Evolutionary conservation across 2,329 filamentous ascomycete species (phyloP).

Genomic region (Aspergillus udagawae): DNA sequence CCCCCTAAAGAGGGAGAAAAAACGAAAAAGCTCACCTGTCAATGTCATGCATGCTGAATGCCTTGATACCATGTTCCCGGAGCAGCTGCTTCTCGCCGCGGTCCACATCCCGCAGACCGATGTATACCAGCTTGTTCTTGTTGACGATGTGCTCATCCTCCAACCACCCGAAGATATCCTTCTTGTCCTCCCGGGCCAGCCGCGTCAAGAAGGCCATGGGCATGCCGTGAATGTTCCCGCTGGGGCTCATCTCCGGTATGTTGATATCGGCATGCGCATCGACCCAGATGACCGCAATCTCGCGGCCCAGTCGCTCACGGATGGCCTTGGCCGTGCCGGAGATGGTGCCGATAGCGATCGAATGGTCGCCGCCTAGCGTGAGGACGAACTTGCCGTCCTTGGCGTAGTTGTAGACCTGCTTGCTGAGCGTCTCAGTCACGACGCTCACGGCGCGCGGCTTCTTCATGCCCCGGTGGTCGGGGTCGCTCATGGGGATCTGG

Average conservation of each 20-base stretch:
- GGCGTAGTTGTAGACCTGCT: slow-evolving; percentile 85
- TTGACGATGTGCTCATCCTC: slow-evolving; percentile 57
- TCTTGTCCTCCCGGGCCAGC: slow-evolving; percentile 68
- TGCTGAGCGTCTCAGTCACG: slow-evolving; percentile 73
- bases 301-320: slow-evolving; percentile 72
- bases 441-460: slow-evolving; percentile 81
- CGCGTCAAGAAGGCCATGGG: slow-evolving; percentile 89
- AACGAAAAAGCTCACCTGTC: slow-evolving; percentile 60
- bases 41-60: slow-evolving; percentile 98
- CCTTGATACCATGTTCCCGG: slow-evolving; percentile 83
- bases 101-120: slow-evolving; percentile 90
- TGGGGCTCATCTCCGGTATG: slow-evolving; percentile 81
- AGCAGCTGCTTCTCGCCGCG: slow-evolving; percentile 89
- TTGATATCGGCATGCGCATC: slow-evolving; percentile 99
- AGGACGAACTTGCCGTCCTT: slow-evolving; percentile 79
- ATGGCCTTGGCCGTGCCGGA: slow-evolving; percentile 82
- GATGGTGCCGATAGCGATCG: slow-evolving; percentile 90
- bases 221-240: slow-evolving; percentile 97
- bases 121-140: slow-evolving; percentile 88
- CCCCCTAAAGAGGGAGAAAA: not conserved
- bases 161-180: slow-evolving; percentile 88
- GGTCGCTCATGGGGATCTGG: slow-evolving; percentile 65
- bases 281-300: slow-evolving; percentile 96
- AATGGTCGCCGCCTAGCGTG: slow-evolving; percentile 93
- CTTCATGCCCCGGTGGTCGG: slow-evolving; percentile 88